phyloP scores from a whole-genome alignment of 140 eudicot genomes.

The Stevia rebaudiana region DNA sequence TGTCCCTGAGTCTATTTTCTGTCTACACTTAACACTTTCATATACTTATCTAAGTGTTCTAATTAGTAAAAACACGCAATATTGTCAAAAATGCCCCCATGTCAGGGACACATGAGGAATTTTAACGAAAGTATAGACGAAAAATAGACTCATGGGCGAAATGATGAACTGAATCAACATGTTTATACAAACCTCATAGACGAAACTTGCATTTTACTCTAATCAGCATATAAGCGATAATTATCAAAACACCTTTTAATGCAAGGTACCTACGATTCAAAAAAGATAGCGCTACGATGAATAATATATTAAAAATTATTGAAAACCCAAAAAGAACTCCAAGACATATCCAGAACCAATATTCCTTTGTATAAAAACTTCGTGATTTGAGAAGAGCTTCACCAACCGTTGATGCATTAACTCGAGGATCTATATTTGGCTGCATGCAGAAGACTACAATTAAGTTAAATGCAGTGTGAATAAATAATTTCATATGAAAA shows the following conservation, averaged over 20 bases:
- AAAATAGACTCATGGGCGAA: too few relatives aligned
- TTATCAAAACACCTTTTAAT: not conserved
- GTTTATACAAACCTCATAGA: not conserved
- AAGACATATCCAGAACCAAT: conserved; percentile 12
- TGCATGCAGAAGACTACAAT: not conserved
- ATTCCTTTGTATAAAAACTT: not conserved
- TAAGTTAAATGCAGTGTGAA: not conserved
- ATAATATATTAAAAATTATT: conserved; percentile 5
- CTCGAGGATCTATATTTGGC: conserved; percentile 6
- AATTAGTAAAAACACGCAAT: too few relatives aligned
- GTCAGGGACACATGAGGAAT: too few relatives aligned
- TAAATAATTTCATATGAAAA: not conserved
- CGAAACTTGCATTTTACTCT: too few relatives aligned
- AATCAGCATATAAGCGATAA: not conserved
- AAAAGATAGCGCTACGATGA: conserved; percentile 3
- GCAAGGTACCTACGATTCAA: conserved; percentile 13
- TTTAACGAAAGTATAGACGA: not conserved
- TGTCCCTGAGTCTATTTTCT: too few relatives aligned
- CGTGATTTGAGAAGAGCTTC: conserved; percentile 16
- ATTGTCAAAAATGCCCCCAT: too few relatives aligned
- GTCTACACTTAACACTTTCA: too few relatives aligned
- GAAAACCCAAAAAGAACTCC: conserved; percentile 16
- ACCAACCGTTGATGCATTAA: not conserved
- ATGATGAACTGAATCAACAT: not conserved
- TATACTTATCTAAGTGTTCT: too few relatives aligned